Evolutionary conservation across 192 early-diverging fungal species (phyloP).

Genomic region (Paraglomus brasilianum): DNA sequence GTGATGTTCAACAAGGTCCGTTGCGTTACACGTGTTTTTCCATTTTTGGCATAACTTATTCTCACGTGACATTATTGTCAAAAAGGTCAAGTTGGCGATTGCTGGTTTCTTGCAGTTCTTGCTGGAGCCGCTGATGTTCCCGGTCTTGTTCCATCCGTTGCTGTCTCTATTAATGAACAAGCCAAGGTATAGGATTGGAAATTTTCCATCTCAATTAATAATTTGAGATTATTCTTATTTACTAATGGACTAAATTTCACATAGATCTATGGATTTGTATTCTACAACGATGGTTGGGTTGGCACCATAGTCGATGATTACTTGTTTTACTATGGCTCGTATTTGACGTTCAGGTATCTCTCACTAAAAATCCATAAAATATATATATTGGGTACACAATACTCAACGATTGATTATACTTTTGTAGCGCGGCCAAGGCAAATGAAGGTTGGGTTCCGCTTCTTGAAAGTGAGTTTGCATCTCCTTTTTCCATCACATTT

Average conservation of each 20-base stretch:
- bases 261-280: constrained; percentile 48
- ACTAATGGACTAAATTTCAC: not conserved
- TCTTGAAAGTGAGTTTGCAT: constrained; percentile 36
- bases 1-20: constrained; percentile 7
- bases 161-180: constrained; percentile 50
- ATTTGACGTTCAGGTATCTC: constrained; percentile 49
- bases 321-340: constrained; percentile 34
- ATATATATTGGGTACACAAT: too few species aligned
- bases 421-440: not conserved
- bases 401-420: too few species aligned
- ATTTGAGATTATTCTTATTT: not conserved
- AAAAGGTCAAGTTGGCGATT: constrained; percentile 45
- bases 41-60: not conserved
- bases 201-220: not conserved
- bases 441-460: constrained; percentile 54
- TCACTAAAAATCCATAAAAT: not conserved
- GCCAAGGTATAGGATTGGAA: constrained; percentile 35
- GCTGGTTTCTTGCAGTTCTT: constrained; percentile 52
- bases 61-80: not conserved
- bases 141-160: constrained; percentile 37
- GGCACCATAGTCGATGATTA: constrained; percentile 47
- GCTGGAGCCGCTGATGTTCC: constrained; percentile 40
- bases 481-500: too few species aligned
- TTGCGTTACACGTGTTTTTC: not conserved
- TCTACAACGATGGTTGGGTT: constrained; percentile 50